Conservation (phyloP, 1,284 basidiomycete genomes). For the Peniophora sp. region DNA sequence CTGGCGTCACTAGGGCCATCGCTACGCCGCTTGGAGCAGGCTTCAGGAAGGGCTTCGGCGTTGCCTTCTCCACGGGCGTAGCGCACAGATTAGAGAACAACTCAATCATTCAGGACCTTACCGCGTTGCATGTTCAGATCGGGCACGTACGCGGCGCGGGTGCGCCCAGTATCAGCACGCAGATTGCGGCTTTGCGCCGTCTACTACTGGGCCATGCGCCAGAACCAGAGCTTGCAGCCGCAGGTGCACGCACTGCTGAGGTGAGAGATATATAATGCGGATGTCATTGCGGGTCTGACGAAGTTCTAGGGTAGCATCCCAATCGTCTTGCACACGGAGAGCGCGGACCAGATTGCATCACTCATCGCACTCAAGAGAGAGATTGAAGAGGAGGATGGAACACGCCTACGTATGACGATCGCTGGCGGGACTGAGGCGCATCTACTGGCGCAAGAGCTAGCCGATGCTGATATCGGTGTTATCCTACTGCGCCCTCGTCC, state of each 20-base stretch:
- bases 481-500: constrained; percentile 55
- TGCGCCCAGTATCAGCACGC: constrained; percentile 48
- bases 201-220: constrained; percentile 32
- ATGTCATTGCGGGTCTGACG: background rate
- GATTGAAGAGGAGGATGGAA: constrained; percentile 40
- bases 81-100: constrained; percentile 34
- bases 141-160: constrained; percentile 19
- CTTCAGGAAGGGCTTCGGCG: constrained; percentile 42
- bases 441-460: constrained; percentile 69
- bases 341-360: constrained; percentile 74
- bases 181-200: constrained; percentile 58
- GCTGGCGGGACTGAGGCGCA: constrained; percentile 71
- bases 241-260: background rate
- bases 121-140: constrained; percentile 45
- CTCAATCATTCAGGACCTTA: constrained; percentile 42
- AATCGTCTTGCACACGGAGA: constrained; percentile 48
- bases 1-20: constrained; percentile 29
- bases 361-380: constrained; percentile 71
- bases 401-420: constrained; percentile 46
- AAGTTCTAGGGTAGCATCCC: constrained; percentile 37
- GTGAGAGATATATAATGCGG: background rate
- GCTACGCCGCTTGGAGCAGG: constrained; percentile 35
- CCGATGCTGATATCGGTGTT: constrained; percentile 64
- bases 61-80: constrained; percentile 38
- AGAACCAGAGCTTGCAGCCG: background rate